Conservation (phyloP, 306 rosid species). For the Fragaria ananassa region DNA sequence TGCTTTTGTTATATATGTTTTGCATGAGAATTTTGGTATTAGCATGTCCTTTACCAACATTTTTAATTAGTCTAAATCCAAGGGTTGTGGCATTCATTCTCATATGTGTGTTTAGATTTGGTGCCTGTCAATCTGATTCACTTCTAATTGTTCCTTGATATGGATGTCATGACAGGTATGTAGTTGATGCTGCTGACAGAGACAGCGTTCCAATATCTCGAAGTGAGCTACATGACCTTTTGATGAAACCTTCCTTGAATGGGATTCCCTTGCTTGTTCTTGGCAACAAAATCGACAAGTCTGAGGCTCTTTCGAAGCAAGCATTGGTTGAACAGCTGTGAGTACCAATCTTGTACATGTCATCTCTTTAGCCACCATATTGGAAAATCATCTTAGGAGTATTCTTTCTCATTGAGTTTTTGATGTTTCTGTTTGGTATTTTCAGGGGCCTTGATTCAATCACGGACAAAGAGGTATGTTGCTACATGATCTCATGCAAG, state of each 20-base stretch:
- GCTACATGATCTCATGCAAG: slow-evolving; percentile 98
- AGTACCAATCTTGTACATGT: slow-evolving; percentile 32
- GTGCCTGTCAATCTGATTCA: slow-evolving; percentile 4
- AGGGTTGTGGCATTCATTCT: neutral
- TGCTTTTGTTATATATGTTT: neutral
- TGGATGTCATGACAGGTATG: slow-evolving; percentile 55
- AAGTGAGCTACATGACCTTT: slow-evolving; percentile 82
- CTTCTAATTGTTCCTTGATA: slow-evolving; percentile 12
- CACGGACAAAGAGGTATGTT: slow-evolving; percentile 79
- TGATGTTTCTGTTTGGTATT: slow-evolving; percentile 23
- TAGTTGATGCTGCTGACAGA: slow-evolving; percentile 93
- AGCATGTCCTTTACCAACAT: neutral
- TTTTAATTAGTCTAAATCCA: neutral
- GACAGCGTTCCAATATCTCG: slow-evolving; percentile 82
- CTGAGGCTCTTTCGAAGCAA: slow-evolving; percentile 93
- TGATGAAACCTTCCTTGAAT: slow-evolving; percentile 64
- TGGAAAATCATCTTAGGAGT: neutral
- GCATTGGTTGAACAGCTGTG: slow-evolving; percentile 84
- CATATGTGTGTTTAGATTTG: slow-evolving; percentile 1
- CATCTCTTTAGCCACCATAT: slow-evolving; percentile 8
- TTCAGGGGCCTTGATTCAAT: slow-evolving; percentile 81
- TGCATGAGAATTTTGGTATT: neutral
- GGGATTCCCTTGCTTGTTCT: slow-evolving; percentile 83
- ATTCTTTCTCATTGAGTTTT: neutral
- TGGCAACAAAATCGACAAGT: slow-evolving; percentile 90